These are phyloP conservation scores for Nemophila menziesii DNA, from an alignment of 257 asterid genomes.

Conservation along the genomic window DNA sequence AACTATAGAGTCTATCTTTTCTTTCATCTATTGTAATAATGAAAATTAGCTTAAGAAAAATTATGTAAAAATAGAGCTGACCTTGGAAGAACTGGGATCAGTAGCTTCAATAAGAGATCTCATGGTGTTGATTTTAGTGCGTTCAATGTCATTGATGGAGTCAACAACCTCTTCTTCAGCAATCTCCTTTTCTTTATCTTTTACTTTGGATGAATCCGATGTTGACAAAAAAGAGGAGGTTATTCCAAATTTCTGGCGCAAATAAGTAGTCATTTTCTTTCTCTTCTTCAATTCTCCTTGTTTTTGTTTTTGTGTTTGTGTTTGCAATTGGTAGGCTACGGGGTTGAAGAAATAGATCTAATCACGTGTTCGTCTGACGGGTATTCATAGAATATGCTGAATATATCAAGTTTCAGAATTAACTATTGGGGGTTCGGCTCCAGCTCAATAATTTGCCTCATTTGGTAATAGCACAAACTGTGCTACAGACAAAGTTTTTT, in stretches of 20 bases:
- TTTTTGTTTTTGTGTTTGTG: neutral
- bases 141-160: constrained; percentile 16
- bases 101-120: constrained; percentile 13
- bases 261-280: constrained; percentile 49
- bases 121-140: constrained; percentile 21
- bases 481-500: no score
- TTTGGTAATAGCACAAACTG: no score
- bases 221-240: constrained; percentile 13
- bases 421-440: no score
- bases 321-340: no score
- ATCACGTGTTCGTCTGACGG: no score
- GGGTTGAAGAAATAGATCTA: no score
- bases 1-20: no score
- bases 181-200: constrained; percentile 6
- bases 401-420: no score
- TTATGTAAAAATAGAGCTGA: constrained; percentile 2
- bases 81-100: constrained; percentile 31
- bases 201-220: constrained; percentile 1
- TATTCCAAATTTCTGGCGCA: constrained; percentile 40
- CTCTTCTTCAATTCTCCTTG: neutral
- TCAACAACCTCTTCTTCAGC: constrained; percentile 1
- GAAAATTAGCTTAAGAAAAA: no score
- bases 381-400: no score
- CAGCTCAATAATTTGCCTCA: no score
- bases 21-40: no score